A percentile compares a stretch with the other conserved stretches of the same genome.
Evolutionary conservation across 768 basidiomycete species (phyloP).

Genomic region (Boletales sp.): DNA sequence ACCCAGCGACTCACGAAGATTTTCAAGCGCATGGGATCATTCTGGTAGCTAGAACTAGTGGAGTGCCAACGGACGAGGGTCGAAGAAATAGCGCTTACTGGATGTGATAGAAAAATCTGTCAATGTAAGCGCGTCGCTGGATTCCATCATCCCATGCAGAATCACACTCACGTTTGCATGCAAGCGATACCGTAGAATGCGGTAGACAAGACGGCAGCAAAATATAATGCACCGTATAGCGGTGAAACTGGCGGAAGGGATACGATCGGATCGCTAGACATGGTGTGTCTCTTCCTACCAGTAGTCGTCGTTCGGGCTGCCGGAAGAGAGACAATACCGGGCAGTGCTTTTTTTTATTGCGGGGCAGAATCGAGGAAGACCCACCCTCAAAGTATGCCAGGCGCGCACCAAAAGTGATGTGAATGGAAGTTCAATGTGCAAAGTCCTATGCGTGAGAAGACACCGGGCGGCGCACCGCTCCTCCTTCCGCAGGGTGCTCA

Average conservation of each 20-base stretch:
- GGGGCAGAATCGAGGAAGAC: too few relatives aligned
- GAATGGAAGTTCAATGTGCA: too few relatives aligned
- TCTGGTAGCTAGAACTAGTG: neutral
- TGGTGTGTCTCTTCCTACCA: too few relatives aligned
- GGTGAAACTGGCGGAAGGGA: neutral
- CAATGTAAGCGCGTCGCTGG: neutral
- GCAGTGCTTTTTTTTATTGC: too few relatives aligned
- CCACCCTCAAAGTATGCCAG: too few relatives aligned
- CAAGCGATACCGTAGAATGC: conserved; percentile 8
- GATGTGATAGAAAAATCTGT: conserved; percentile 6
- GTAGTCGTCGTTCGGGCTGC: too few relatives aligned
- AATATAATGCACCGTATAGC: neutral
- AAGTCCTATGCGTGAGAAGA: too few relatives aligned
- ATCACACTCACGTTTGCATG: conserved; percentile 6
- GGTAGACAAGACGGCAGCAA: neutral
- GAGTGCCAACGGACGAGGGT: neutral
- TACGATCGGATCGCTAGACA: too few relatives aligned
- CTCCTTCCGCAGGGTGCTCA: too few relatives aligned
- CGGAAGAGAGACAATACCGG: too few relatives aligned
- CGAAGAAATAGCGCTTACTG: neutral
- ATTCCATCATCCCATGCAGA: neutral
- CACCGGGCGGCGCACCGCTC: too few relatives aligned
- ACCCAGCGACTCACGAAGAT: conserved; percentile 1
- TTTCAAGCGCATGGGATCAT: conserved; percentile 2
- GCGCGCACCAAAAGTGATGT: too few relatives aligned